Percentiles rank a stretch among this genome's conserved stretches.
These are phyloP conservation scores for Aechmea fasciata DNA, from an alignment of 176 grass and related monocot genomes.

Conservation along the genomic window DNA sequence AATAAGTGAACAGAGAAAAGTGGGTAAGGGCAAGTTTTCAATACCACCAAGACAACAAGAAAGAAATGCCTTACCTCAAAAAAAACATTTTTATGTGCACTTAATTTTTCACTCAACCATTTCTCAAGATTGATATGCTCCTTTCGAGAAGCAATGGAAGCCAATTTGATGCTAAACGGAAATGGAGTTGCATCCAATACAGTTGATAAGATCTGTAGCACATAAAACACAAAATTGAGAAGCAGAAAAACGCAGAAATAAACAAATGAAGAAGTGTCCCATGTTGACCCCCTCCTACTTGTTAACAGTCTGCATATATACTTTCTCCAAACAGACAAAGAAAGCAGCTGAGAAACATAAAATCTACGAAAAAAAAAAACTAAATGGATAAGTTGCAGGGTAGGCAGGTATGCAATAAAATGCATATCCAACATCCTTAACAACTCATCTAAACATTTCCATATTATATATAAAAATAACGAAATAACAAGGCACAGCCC, in stretches of 20 bases:
- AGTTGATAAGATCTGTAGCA: conserved; percentile 59
- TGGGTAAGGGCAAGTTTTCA: conserved; percentile 7
- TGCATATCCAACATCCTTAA: not conserved
- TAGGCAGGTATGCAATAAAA: not conserved
- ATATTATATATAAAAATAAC: not conserved
- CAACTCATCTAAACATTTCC: not conserved
- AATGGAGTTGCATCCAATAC: conserved; percentile 63
- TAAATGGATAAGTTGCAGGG: not conserved
- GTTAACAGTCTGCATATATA: not conserved
- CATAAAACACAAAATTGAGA: conserved; percentile 14
- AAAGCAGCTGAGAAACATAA: not conserved
- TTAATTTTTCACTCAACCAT: conserved; percentile 73
- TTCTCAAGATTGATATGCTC: conserved; percentile 78
- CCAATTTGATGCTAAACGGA: conserved; percentile 74
- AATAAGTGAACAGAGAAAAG: conserved; percentile 5
- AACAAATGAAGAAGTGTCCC: not conserved
- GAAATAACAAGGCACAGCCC: not conserved
- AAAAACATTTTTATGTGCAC: conserved; percentile 46
- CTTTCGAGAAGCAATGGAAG: conserved; percentile 54
- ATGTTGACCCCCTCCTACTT: not conserved
- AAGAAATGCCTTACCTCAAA: conserved; percentile 53
- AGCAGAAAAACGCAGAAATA: conserved; percentile 8
- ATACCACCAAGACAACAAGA: not conserved
- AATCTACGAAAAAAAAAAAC: not conserved
- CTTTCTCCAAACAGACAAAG: not conserved